Base-by-base conservation (phyloP, 768 basidiomycete genomes). In the Cystofilobasidium ferigula region DNA sequence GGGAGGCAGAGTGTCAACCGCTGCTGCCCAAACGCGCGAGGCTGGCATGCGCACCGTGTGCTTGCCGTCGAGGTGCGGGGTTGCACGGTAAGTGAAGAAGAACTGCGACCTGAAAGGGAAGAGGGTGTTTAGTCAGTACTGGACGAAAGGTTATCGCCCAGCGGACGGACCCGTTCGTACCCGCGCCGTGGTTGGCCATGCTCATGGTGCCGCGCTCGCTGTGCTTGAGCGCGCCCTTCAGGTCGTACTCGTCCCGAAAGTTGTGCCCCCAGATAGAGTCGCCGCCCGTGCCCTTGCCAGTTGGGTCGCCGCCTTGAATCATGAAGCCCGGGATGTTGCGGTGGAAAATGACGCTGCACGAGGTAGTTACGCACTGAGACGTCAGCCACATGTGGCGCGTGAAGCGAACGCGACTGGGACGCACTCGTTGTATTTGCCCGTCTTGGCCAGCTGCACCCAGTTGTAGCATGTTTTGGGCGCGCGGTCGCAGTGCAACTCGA, bases 401-500 rank as follows among this genome's bases (percentile, higher is more conserved):
- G 22, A 34, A 12, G 30, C 36, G 18, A 45, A 56, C 20, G 60
- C 8, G 6, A 14, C 14, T 3, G 34, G n/a, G 35, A 69, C 79
- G 60, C 68, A 90, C 90, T 89, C 79, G 70, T 97, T 85, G 72
- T 97, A 99, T 72, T 93, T 92, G 12, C 92, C 90, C 28, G 85
- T 80, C 68, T 85, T 83, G 0, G 95, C 93, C 10, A 99, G 82
- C 86, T 89, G 89, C 34, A 99, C 78, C 76, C 97, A 99, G 75
- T 99, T 99, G 76, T 99, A 99, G 71, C 93, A 97, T 1, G 95
- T 97, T 77, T 95, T 93, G 0, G 95, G 95, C 13, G 94, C 95
- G 89, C 90, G 90, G 76, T 93, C 91, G 72, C 89, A 92, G 62
- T 76, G 75, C 34, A 76, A 73, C 89, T 95, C 72, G 86, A 79